These are phyloP conservation scores for Apiosordaria backusii DNA, from an alignment of 495 filamentous ascomycete species.

Conservation along the genomic window DNA sequence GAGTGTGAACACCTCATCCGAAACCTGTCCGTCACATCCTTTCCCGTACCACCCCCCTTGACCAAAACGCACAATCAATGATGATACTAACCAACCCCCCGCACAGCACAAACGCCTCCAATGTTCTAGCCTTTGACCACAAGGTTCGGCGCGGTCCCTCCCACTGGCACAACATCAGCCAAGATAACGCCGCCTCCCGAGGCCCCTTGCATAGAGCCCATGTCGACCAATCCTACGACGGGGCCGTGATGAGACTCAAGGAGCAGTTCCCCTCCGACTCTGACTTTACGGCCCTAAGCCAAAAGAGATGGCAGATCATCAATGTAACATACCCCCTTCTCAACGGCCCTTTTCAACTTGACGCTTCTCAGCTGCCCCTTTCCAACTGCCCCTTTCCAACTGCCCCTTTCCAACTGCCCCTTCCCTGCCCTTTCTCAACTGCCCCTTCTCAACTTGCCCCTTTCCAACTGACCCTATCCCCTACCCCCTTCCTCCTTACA, in stretches of 20 bases:
- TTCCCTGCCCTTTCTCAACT: too few relatives aligned
- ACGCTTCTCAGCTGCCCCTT: too few relatives aligned
- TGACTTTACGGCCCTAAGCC: slow-evolving; percentile 16
- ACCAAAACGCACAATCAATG: too few relatives aligned
- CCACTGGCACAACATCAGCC: slow-evolving; percentile 34
- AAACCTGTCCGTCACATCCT: slow-evolving; percentile 44
- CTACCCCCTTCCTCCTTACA: background rate
- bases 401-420: background rate
- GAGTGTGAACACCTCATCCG: slow-evolving; percentile 59
- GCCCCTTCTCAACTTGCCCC: too few relatives aligned
- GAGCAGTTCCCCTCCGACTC: slow-evolving; percentile 55
- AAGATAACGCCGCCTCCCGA: slow-evolving; percentile 39
- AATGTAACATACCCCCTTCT: background rate
- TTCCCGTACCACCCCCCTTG: background rate
- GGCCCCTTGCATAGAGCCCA: slow-evolving; percentile 64
- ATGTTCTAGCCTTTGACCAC: slow-evolving; percentile 67
- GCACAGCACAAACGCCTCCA: slow-evolving; percentile 58
- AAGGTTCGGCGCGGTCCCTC: slow-evolving; percentile 58
- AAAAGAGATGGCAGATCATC: background rate
- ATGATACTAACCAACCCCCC: background rate
- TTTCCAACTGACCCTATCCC: background rate
- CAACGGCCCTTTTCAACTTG: too few relatives aligned
- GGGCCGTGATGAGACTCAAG: slow-evolving; percentile 51
- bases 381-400: background rate
- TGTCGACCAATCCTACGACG: slow-evolving; percentile 67